Evolutionary conservation across 2,329 filamentous ascomycete species (phyloP).

Genomic region (Conoideocrella luteorostrata): DNA sequence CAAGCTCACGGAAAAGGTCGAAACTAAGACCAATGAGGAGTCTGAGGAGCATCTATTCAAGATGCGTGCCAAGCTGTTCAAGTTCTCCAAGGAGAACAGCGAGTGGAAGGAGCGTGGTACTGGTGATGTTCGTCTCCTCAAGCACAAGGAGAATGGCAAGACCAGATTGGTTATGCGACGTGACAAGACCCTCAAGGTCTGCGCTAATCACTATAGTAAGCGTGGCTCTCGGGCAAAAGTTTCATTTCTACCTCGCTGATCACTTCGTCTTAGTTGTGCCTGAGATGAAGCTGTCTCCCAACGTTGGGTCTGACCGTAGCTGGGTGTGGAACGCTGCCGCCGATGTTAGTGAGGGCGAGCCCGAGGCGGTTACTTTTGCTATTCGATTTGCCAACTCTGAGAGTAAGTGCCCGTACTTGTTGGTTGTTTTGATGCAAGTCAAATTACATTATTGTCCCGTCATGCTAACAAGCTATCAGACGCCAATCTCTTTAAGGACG

Average conservation of each 20-base stretch:
- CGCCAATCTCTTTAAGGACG: slow-evolving; percentile 95
- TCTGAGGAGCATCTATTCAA: slow-evolving; percentile 96
- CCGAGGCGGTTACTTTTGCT: slow-evolving; percentile 90
- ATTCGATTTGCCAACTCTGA: slow-evolving; percentile 98
- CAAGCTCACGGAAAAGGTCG: slow-evolving; percentile 92
- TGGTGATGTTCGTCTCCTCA: slow-evolving; percentile 89
- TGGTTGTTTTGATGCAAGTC: neutral
- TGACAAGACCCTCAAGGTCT: slow-evolving; percentile 99
- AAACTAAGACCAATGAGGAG: slow-evolving; percentile 97
- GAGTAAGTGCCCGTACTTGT: slow-evolving; percentile 56
- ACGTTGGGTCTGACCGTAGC: slow-evolving; percentile 94
- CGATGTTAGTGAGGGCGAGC: slow-evolving; percentile 96
- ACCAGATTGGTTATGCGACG: slow-evolving; percentile 96
- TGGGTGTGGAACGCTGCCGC: slow-evolving; percentile 99
- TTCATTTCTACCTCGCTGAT: too few relatives aligned
- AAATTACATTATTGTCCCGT: too few relatives aligned
- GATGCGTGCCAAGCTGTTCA: slow-evolving; percentile 99
- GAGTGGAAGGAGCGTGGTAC: slow-evolving; percentile 99
- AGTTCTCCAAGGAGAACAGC: slow-evolving; percentile 82
- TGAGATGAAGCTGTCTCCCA: slow-evolving; percentile 98
- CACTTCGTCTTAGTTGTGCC: slow-evolving; percentile 63
- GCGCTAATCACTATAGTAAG: slow-evolving; percentile 99
- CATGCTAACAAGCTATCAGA: too few relatives aligned
- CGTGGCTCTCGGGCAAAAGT: too few relatives aligned
- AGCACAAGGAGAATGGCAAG: slow-evolving; percentile 99